Base-by-base conservation (phyloP, 805 yeast species). In the Debaryomyces castellii region DNA sequence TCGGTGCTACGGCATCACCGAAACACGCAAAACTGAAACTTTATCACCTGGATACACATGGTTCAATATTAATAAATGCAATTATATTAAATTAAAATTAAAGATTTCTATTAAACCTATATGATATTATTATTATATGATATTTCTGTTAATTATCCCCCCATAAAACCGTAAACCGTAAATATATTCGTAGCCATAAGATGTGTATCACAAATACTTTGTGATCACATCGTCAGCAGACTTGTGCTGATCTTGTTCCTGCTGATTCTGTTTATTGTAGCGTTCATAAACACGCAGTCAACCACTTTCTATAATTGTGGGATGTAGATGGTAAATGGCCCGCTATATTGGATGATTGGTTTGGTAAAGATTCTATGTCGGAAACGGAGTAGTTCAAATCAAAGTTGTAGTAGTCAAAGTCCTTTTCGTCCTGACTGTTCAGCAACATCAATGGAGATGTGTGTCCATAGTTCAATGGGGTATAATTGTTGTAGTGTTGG, bases 251-350 rank as follows among this genome's bases (percentile, higher is more conserved):
- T 30, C 34, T 3, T 30, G 14, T 20, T 16, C 40, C 20, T 18
- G 24, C 12, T 21, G 22, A 17, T 5, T 6, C 20, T 30, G 34
- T 14, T 16, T 37, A 37, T 37, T 37, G 18, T 28, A 40, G 46
- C 18, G 22, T 24, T 50, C 45, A 57, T 47, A 58, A 57, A 44
- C 64, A 62, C 41, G 64, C 71, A 40, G 69, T 65, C 54, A 68
- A 58, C 73, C 73, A 68, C 49, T 67, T 65, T 43, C 73, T 58
- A 52, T 68, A 68, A 53, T 68, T 68, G 45, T 66, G 68, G 30
- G 68, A 62, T 22, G 73, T 66, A 23, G 71, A 62, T 24, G 59
- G 57, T 21, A 58, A 24, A 24, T 41, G 46, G 23, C 44, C 50
- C 23, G 48, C 21, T 40, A 47, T 32, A 12, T 38, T 44, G n/a